These are phyloP conservation scores for Stagonosporopsis chrysanthemi DNA, from an alignment of 2,329 filamentous ascomycete species.

Conservation along the genomic window DNA sequence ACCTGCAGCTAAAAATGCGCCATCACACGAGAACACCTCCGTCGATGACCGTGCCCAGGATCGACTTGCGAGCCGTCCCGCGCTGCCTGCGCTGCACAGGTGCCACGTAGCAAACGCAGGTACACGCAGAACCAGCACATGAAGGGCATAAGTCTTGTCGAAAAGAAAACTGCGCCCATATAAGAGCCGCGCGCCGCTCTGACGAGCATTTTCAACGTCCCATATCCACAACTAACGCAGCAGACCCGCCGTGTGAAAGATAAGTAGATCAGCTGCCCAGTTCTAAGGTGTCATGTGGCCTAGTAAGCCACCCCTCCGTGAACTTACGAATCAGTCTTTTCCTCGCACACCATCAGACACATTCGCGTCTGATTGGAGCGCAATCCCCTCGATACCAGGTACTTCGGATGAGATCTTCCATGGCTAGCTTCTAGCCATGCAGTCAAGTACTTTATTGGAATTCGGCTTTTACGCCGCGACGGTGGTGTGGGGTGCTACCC, in stretches of 20 bases:
- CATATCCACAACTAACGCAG: slow-evolving; percentile 28
- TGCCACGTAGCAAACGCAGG: slow-evolving; percentile 50
- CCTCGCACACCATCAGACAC: slow-evolving; percentile 47
- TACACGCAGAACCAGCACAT: slow-evolving; percentile 40
- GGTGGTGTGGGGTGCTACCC: slow-evolving; percentile 35
- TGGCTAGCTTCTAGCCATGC: slow-evolving; percentile 49
- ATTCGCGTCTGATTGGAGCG: slow-evolving; percentile 41
- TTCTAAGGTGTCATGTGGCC: slow-evolving; percentile 46
- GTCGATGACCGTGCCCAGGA: slow-evolving; percentile 42
- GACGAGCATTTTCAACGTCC: slow-evolving; percentile 20
- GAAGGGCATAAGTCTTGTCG: slow-evolving; percentile 35
- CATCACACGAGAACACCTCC: slow-evolving; percentile 33
- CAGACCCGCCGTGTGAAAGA: slow-evolving; percentile 36
- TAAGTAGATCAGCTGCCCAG: slow-evolving; percentile 48
- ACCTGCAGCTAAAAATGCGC: slow-evolving; percentile 40
- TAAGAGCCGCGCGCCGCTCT: slow-evolving; percentile 33
- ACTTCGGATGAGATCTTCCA: slow-evolving; percentile 45
- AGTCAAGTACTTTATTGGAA: slow-evolving; percentile 43
- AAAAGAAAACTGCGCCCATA: slow-evolving; percentile 30
- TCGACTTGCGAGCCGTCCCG: slow-evolving; percentile 47
- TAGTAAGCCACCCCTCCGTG: slow-evolving; percentile 47
- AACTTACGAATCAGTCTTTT: slow-evolving; percentile 48
- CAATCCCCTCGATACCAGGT: slow-evolving; percentile 41
- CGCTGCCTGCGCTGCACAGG: slow-evolving; percentile 45
- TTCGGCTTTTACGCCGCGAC: slow-evolving; percentile 39